phyloP scores from a whole-genome alignment of 345 rosid species.

The Anastatica hierochuntica region DNA sequence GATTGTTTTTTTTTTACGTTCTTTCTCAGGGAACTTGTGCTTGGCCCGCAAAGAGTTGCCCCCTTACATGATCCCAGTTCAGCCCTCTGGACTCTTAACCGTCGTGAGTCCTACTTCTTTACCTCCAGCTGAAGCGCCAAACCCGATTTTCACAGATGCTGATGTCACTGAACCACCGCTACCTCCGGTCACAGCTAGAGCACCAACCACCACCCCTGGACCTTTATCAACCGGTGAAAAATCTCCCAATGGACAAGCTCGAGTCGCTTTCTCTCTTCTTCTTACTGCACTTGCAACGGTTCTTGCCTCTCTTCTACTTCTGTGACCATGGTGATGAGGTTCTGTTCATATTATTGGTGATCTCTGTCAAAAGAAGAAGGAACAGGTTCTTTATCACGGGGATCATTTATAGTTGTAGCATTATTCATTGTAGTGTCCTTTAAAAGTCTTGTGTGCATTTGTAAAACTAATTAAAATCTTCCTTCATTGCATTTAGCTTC shows the following conservation, averaged over 20 bases:
- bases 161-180: constrained; percentile 62
- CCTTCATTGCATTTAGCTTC: no score
- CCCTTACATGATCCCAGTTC: constrained; percentile 46
- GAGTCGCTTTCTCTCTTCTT: constrained; percentile 26
- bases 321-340: constrained; percentile 27
- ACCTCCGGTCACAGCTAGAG: constrained; percentile 26
- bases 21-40: constrained; percentile 58
- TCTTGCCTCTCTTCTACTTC: constrained; percentile 28
- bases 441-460: background rate
- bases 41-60: constrained; percentile 26
- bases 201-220: constrained; percentile 14
- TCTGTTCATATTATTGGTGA: constrained; percentile 14
- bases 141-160: constrained; percentile 38
- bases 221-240: constrained; percentile 25
- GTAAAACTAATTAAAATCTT: no score
- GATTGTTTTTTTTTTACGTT: constrained; percentile 6
- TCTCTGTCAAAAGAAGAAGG: background rate
- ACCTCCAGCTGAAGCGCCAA: constrained; percentile 75
- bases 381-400: background rate
- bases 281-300: constrained; percentile 23
- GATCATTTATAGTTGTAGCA: constrained; percentile 3
- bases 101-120: constrained; percentile 14
- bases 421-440: background rate
- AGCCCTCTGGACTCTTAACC: constrained; percentile 40
- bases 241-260: constrained; percentile 38